Percentiles rank a stretch among this genome's conserved stretches.
Evolutionary conservation across 2,329 filamentous ascomycete species (phyloP).

Genomic region (Botryosphaeria agaves): DNA sequence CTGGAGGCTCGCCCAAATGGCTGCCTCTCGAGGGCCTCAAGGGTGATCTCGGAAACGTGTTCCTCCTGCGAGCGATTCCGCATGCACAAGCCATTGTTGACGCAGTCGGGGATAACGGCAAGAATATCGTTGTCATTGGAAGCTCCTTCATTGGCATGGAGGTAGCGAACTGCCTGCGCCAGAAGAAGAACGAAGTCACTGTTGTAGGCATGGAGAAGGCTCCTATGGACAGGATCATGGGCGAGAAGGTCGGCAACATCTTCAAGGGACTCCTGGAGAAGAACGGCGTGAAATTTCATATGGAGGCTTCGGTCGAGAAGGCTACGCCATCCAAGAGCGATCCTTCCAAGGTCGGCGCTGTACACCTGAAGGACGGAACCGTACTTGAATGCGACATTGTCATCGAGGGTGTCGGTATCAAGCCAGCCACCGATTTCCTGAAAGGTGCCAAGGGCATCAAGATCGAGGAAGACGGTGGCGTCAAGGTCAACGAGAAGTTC

Average conservation of each 20-base stretch:
- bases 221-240: slow-evolving; percentile 76
- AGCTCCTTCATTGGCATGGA: slow-evolving; percentile 98
- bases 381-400: slow-evolving; percentile 74
- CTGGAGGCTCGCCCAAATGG: slow-evolving; percentile 59
- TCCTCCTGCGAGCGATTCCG: slow-evolving; percentile 60
- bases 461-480: slow-evolving; percentile 70
- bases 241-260: slow-evolving; percentile 60
- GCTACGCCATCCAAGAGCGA: slow-evolving; percentile 55
- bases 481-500: slow-evolving; percentile 68
- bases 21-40: slow-evolving; percentile 77
- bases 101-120: slow-evolving; percentile 63
- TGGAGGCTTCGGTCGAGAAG: slow-evolving; percentile 67
- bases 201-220: slow-evolving; percentile 78
- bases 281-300: slow-evolving; percentile 76
- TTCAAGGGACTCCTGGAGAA: slow-evolving; percentile 67
- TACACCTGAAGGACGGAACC: slow-evolving; percentile 75
- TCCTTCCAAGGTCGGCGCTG: slow-evolving; percentile 56
- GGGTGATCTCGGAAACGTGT: slow-evolving; percentile 65
- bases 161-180: slow-evolving; percentile 62
- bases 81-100: slow-evolving; percentile 62
- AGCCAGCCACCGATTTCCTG: slow-evolving; percentile 71
- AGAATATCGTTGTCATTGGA: slow-evolving; percentile 85
- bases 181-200: slow-evolving; percentile 65
- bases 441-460: slow-evolving; percentile 50
- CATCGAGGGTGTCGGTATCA: slow-evolving; percentile 78